These are phyloP conservation scores for Saturnispora zaruensis DNA, from an alignment of 805 yeast genomes.

Conservation along the genomic window DNA sequence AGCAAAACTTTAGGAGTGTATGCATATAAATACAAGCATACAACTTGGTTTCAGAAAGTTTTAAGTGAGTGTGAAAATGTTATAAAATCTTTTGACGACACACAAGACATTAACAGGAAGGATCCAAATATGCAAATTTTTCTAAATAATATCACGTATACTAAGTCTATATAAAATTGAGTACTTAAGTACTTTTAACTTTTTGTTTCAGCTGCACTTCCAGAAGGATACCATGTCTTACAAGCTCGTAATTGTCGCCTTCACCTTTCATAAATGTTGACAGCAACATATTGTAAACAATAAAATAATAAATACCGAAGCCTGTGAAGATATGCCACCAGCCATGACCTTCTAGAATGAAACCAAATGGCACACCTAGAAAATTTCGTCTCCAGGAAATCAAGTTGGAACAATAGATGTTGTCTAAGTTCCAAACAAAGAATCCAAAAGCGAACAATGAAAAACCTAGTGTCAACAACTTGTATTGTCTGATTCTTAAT, in stretches of 20 bases:
- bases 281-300: slow-evolving; percentile 69
- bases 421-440: slow-evolving; percentile 82
- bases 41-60: slow-evolving; percentile 9
- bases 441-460: slow-evolving; percentile 61
- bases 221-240: slow-evolving; percentile 52
- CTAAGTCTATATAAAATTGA: background rate
- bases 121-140: slow-evolving; percentile 6
- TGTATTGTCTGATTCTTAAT: slow-evolving; percentile 20
- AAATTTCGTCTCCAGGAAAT: slow-evolving; percentile 45
- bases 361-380: slow-evolving; percentile 78
- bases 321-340: slow-evolving; percentile 97
- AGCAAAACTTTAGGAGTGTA: slow-evolving; percentile 12
- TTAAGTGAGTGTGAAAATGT: slow-evolving; percentile 2
- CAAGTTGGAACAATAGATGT: slow-evolving; percentile 61
- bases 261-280: slow-evolving; percentile 55
- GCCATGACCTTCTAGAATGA: slow-evolving; percentile 83
- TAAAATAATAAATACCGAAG: slow-evolving; percentile 76
- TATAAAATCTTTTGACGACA: background rate
- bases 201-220: slow-evolving; percentile 28
- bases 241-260: slow-evolving; percentile 47
- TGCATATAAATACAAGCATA: background rate
- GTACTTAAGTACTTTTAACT: background rate
- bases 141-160: slow-evolving; percentile 9
- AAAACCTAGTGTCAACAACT: slow-evolving; percentile 24
- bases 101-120: background rate